Evolutionary conservation across 2,329 filamentous ascomycete species (phyloP), one percentile per base, ranked within the genome.

Genomic region (Allantophomopsis lycopodina): DNA sequence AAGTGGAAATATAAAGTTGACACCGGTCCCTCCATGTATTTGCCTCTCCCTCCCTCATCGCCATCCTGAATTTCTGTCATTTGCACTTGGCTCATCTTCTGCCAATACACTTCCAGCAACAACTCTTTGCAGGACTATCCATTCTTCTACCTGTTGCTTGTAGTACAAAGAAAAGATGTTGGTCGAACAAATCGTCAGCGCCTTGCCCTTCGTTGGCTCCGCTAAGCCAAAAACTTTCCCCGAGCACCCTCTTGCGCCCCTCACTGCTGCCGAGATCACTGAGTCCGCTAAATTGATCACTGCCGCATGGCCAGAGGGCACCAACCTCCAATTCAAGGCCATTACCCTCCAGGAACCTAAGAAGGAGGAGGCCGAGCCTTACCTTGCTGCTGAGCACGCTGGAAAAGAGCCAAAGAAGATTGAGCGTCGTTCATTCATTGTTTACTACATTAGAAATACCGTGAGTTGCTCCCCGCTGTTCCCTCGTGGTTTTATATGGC

Each of bases 391-490:
- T 10, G 65, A 70, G 48, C 61, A 65, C 40, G 56, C 53, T 11
- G 64, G 63, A 2, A 47, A 54, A 39, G 40, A 56, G 11, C 53
- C 60, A 2, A 60, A 62, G 7, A 50, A 49, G 15, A 62, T 75
- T 30, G 61, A 65, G 30, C 60, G 73, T 16, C 66, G 62, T 44
- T 66, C 63, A 2, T 74, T 73, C 43, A 56, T 76, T 7, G 65
- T 71, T 13, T 79, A 76, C 53, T 76, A 76, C 45, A 61, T 77
- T 34, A 60, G 63, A 43, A 71, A 71, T 46, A 80, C 76, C 6
- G 73, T 76, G 54, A 53, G 69, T 49, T 6, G 38, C 12, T 5
- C 16, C 14, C 5, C 23, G 30, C 15, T 32, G 12, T 31, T 32
- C 20, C 18, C 11, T 35, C 11, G 20, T 20, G 36, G 6, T 16